phyloP scores from a whole-genome alignment of 176 grass and related monocot genomes.

The Carex pumila region DNA sequence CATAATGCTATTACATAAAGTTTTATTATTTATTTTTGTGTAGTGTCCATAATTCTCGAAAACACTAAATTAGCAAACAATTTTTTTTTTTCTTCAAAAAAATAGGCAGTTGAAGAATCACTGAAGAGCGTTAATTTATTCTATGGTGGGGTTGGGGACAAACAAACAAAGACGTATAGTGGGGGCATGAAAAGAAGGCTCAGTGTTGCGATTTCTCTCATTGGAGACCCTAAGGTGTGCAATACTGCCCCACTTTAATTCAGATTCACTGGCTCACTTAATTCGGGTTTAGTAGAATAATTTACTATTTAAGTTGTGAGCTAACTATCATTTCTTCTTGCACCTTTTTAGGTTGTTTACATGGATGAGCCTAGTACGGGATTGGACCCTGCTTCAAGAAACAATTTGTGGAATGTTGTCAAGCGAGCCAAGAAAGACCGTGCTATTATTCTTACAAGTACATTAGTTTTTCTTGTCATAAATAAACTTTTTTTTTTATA shows the following conservation, averaged over 20 bases:
- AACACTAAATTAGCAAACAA: neutral
- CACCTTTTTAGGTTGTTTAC: conserved; percentile 56
- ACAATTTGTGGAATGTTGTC: conserved; percentile 65
- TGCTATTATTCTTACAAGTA: conserved; percentile 95
- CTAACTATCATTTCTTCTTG: neutral
- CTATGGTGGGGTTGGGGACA: conserved; percentile 44
- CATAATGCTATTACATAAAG: no score
- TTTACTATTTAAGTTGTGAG: neutral
- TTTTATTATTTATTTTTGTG: neutral
- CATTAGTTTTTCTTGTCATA: neutral
- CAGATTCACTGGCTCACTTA: neutral
- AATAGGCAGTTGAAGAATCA: conserved; percentile 61
- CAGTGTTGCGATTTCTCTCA: conserved; percentile 72
- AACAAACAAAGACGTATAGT: conserved; percentile 62
- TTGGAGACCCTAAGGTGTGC: conserved; percentile 58
- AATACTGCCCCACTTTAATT: neutral
- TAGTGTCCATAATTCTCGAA: neutral
- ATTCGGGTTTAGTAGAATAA: neutral
- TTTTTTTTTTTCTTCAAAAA: no score
- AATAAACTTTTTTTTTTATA: neutral
- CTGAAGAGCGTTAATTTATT: conserved; percentile 62
- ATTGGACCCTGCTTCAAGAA: conserved; percentile 68
- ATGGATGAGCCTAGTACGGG: conserved; percentile 96
- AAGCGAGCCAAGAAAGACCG: conserved; percentile 69
- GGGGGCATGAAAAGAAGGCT: conserved; percentile 86